Evolutionary conservation across 2,329 filamentous ascomycete genomes (phyloP).

Genomic region (Berkeleyomyces rouxiae): DNA sequence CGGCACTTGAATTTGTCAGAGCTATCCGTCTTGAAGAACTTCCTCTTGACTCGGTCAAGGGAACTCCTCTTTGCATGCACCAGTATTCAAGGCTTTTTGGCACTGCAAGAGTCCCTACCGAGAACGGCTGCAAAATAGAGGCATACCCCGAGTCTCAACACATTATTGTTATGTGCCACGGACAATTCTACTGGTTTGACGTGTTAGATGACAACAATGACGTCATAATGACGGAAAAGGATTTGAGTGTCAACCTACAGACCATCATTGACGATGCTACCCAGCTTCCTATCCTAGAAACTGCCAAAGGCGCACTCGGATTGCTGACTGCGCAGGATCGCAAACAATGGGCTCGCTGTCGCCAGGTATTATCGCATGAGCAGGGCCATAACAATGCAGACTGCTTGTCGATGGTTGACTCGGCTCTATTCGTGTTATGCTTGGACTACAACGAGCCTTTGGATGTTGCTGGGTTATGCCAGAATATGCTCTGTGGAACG

Average conservation of each 20-base stretch:
- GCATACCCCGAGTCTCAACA: slow-evolving; percentile 90
- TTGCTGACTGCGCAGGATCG: slow-evolving; percentile 93
- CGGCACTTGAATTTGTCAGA: slow-evolving; percentile 78
- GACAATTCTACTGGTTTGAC: slow-evolving; percentile 98
- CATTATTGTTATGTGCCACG: slow-evolving; percentile 80
- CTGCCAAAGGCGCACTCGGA: slow-evolving; percentile 84
- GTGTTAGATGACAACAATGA: slow-evolving; percentile 89
- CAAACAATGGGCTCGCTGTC: slow-evolving; percentile 83
- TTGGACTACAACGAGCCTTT: slow-evolving; percentile 81
- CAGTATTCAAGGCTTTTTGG: slow-evolving; percentile 93
- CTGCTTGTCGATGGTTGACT: slow-evolving; percentile 88
- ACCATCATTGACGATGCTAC: slow-evolving; percentile 84
- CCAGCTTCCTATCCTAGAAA: slow-evolving; percentile 79
- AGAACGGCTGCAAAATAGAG: slow-evolving; percentile 87
- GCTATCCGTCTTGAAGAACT: slow-evolving; percentile 87
- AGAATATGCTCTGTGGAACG: slow-evolving; percentile 96
- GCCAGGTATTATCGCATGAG: slow-evolving; percentile 75
- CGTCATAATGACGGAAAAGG: slow-evolving; percentile 91
- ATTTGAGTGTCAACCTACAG: slow-evolving; percentile 78
- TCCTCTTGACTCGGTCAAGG: slow-evolving; percentile 70
- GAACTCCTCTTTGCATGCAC: slow-evolving; percentile 88
- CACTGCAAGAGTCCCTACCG: slow-evolving; percentile 83
- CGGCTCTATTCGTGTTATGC: slow-evolving; percentile 80
- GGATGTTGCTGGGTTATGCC: slow-evolving; percentile 71
- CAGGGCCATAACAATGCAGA: slow-evolving; percentile 88